phyloP scores from a whole-genome alignment of 495 filamentous ascomycete species.

The Hypoxylon perforatum region DNA sequence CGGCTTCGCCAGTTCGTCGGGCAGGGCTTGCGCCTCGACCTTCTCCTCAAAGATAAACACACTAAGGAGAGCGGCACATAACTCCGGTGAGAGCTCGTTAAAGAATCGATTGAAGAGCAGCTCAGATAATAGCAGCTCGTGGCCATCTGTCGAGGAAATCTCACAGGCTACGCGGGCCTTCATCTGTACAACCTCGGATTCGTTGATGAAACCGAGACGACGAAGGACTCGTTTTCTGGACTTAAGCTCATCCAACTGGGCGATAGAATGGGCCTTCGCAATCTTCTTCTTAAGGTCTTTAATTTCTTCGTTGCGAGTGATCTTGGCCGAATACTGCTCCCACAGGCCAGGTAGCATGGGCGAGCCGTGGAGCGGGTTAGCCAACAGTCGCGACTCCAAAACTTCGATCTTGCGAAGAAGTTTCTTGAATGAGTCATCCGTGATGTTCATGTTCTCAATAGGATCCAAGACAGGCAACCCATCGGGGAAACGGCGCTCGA shows the following conservation, averaged over 20 bases:
- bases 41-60: constrained; percentile 98
- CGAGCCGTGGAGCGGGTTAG: constrained; percentile 90
- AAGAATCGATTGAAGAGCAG: constrained; percentile 97
- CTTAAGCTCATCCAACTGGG: constrained; percentile 96
- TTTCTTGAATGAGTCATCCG: constrained; percentile 91
- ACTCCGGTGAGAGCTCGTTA: constrained; percentile 90
- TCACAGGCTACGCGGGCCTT: constrained; percentile 98
- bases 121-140: constrained; percentile 89
- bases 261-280: constrained; percentile 79
- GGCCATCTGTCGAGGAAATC: constrained; percentile 86
- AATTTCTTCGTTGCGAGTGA: constrained; percentile 78
- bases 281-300: constrained; percentile 90
- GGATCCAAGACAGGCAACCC: constrained; percentile 89
- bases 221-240: constrained; percentile 95
- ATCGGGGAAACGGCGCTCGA: constrained; percentile 88
- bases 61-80: constrained; percentile 84
- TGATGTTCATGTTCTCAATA: constrained; percentile 93
- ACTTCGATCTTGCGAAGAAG: constrained; percentile 96
- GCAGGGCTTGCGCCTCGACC: constrained; percentile 75
- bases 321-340: constrained; percentile 83
- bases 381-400: constrained; percentile 87
- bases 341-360: constrained; percentile 83
- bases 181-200: constrained; percentile 90
- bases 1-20: constrained; percentile 86
- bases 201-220: constrained; percentile 94